phyloP scores from a whole-genome alignment of 2,329 filamentous ascomycete genomes.

The Aspergillus sergii region DNA sequence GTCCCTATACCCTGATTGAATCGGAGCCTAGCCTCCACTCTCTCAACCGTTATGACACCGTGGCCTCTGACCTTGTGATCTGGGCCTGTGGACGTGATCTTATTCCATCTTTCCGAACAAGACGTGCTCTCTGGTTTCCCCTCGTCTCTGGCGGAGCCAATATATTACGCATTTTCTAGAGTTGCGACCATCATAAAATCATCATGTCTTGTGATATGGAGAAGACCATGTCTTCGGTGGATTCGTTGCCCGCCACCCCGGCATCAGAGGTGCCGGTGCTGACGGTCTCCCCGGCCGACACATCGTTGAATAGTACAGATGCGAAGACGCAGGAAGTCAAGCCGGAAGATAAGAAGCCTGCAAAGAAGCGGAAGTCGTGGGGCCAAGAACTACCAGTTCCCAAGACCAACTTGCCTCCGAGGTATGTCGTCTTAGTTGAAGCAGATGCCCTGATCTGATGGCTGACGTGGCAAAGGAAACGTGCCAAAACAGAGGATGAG shows the following conservation, averaged over 20 bases:
- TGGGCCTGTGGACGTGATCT: conserved; percentile 12
- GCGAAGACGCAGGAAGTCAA: conserved; percentile 26
- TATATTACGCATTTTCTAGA: neutral
- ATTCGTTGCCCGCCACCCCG: conserved; percentile 35
- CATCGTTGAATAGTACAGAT: conserved; percentile 36
- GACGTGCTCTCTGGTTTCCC: neutral
- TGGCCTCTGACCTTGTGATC: conserved; percentile 30
- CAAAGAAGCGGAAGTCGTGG: conserved; percentile 98
- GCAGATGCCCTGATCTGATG: neutral
- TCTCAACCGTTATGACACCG: conserved; percentile 40
- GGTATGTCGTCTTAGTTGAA: conserved; percentile 55
- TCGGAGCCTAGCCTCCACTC: conserved; percentile 29
- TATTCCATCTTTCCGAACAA: conserved; percentile 6
- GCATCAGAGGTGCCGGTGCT: conserved; percentile 37
- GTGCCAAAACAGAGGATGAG: conserved; percentile 97
- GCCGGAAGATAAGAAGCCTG: conserved; percentile 67
- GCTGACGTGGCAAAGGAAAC: conserved; percentile 65
- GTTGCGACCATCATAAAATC: neutral
- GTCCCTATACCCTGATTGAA: conserved; percentile 16
- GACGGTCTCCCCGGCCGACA: conserved; percentile 46
- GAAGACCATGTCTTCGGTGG: conserved; percentile 34
- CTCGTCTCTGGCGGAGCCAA: neutral
- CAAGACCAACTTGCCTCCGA: conserved; percentile 92
- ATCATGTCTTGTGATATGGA: conserved; percentile 31
- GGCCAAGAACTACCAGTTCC: conserved; percentile 94